These are phyloP conservation scores for Vitis vinifera DNA, from an alignment of 164 flowering plant genomes.

Conservation along the genomic window ASM3070453v1 NC_081806.1:7389501-7390000, in stretches of 20 bases:
- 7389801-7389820: slow-evolving; percentile 59
- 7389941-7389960: slow-evolving; percentile 86
- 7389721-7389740: neutral
- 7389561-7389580: slow-evolving; percentile 62
- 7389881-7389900: slow-evolving; percentile 5
- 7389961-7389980: slow-evolving; percentile 70
- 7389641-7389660: slow-evolving; percentile 69
- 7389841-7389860: neutral
- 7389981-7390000: slow-evolving; percentile 39
- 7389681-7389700: neutral
- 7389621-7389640: slow-evolving; percentile 80
- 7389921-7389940: slow-evolving; percentile 55
- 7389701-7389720: neutral
- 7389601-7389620: slow-evolving; percentile 93
- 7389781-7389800: slow-evolving; percentile 70
- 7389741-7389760: slow-evolving; percentile 46
- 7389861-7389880: neutral
- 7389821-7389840: slow-evolving; percentile 43
- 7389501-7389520: slow-evolving; percentile 24
- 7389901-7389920: slow-evolving; percentile 34
- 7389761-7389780: slow-evolving; percentile 97
- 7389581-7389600: slow-evolving; percentile 36
- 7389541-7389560: slow-evolving; percentile 66
- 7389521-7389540: slow-evolving; percentile 30
- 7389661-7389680: slow-evolving; percentile 77